Evolutionary conservation across 352 stramenopile species (phyloP), one percentile per base, ranked within the genome.

Genomic region (Phytophthora gonapodyides): DNA sequence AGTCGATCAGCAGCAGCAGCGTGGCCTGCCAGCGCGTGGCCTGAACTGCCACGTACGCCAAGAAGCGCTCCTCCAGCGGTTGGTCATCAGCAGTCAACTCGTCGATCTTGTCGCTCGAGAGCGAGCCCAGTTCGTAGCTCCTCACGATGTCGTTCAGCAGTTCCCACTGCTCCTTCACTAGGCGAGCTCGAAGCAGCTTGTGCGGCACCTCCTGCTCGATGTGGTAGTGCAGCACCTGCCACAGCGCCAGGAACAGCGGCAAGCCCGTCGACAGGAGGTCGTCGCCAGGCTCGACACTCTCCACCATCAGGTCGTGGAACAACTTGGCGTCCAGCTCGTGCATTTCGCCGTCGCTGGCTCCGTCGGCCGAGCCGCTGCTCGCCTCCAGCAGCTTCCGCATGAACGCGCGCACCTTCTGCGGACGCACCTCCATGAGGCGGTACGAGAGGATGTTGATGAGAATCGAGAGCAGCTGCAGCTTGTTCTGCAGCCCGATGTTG

Each of bases 151-250:
- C 69, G 44, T 71, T 67, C 7, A 91, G 59, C 37, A 94, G 54
- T 8, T 54, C 57, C 71, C 73, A 82, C 61, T 94, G 79, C 63
- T 92, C 79, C 9, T 73, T 67, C 33, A 86, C 70, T 5, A 94
- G 61, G 9, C 69, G 76, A 43, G 81, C 47, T n/a, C 75, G 81
- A 15, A 92, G 72, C 30, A 86, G 61, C 48, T 82, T 64, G 55
- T 83, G 67, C 12, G 78, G 65, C 15, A 94, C 82, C 52, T 94
- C 85, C 62, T 94, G 85, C 49, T 94, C 85, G 13, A 94, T 78
- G 66, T 92, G 85, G 69, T 94, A 94, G 48, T 93, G 80, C 38
- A 94, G 76, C 42, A 93, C 84, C 50, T 94, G 82, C 73, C 80
- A 91, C 27, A 94, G 64, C 40, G 85, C 76, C 16, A 94, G 59